Evolutionary conservation across 805 yeast genomes (phyloP), one percentile per base, ranked within the genome.

Genomic region (Cyberlindnera galapagoensis): DNA sequence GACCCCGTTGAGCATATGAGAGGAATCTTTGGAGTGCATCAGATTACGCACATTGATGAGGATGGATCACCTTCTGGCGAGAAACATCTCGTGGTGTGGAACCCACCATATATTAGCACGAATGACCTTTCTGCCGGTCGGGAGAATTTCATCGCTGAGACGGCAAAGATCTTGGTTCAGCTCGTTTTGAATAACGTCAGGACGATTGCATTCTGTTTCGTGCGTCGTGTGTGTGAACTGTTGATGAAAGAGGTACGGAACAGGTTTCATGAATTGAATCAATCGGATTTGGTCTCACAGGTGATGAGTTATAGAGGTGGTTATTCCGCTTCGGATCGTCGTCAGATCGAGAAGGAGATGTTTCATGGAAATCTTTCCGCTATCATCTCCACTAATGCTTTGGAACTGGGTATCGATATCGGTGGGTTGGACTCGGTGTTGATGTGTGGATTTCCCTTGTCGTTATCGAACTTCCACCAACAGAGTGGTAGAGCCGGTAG

Each of bases 401-500:
- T 92, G 36, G 99, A 92, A 51, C 68, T 92, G 29, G 99, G 99
- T 38, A 84, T 92, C 31, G 98, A 92, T 63, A 81, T 92, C 40
- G 94, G 97, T 30, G 83, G 81, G 10, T 62, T 92, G 28, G 98
- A 92, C 56, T 87, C 94, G 1, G 97, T 88, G 0, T 59, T 92
- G 3, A 76, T 87, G 61, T 85, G 94, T 49, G 97, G 97, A 0
- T 92, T 92, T 42, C 99, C 99, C 0, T 62, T 76, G 14, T 82
- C 95, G 33, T 68, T 87, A 38, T 78, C 94, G 30, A 86, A 86
- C 40, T 73, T 92, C 51, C 85, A 88, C 46, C 99, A 92, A 57
- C 98, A 92, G 51, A 80, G 92, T 62, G 99, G 99, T 22, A 69
- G 99, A 50, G 97, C 96, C 0, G 99, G 99, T 12, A 68, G 99